Evolutionary conservation across 306 rosid genomes (phyloP), one percentile per base, ranked within the genome.

Genomic region (Fragaria vesca): DNA sequence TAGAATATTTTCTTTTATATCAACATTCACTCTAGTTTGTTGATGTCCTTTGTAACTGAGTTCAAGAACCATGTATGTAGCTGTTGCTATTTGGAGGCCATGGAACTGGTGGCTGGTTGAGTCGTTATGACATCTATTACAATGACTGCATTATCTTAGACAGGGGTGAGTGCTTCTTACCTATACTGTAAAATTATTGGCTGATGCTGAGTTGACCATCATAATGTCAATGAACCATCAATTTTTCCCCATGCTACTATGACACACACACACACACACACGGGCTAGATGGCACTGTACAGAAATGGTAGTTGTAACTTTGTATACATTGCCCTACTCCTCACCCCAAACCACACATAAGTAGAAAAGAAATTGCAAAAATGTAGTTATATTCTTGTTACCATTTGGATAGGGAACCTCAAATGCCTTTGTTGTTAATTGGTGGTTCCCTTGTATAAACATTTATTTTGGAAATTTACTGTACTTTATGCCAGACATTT

Each of bases 41-140:
- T 52, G 48, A 38, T 76, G 32, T 76, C 21, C 62, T 40, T 50
- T 76, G 3, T 55, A 67, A 12, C 54, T 58, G 47, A 75, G 43
- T 45, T 52, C 26, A 66, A 72, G 12, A 60, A 26, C 18, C 74
- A 63, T 78, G 30, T 76, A 78, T 87, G 81, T 87, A 94, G 98
- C 88, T 94, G 66, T 79, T 94, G 79, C 84, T 94, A 85, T 94
- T 92, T 92, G 98, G 98, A 66, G 98, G 98, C 73, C 98, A 94
- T 82, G 98, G 98, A 60, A 94, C 97, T 51, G 98, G 98, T 83
- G 98, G 98, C 79, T 92, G 97, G 98, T 89, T 94, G 86, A 94
- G 98, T 85, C 97, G 98, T 75, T 94, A 94, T 78, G 98, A 94
- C 78, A 89, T 94, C 82, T 94, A 94, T 78, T 86, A 90, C 85